A percentile compares a stretch with the other conserved stretches of the same genome.
These are phyloP conservation scores for Solanum okadae DNA, from an alignment of 257 asterid genomes.

Conservation along the genomic window DNA sequence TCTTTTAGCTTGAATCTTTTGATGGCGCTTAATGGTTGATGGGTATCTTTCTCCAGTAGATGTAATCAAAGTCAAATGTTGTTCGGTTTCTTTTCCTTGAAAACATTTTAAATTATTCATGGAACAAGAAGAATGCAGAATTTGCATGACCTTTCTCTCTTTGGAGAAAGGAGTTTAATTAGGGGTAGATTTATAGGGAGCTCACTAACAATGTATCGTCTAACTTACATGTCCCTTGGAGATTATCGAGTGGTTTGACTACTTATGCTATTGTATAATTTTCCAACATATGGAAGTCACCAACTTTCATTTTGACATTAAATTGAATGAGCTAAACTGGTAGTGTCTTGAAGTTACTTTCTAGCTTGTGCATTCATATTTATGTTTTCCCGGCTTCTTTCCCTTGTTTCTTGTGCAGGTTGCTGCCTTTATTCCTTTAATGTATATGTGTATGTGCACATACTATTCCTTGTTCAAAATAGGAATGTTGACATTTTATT, in stretches of 20 bases:
- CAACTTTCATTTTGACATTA: not conserved
- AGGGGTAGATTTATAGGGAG: not conserved
- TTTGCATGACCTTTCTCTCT: not conserved
- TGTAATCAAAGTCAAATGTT: not conserved
- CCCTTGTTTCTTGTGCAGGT: constrained; percentile 34
- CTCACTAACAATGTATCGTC: not conserved
- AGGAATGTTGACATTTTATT: constrained; percentile 79
- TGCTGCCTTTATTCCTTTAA: constrained; percentile 58
- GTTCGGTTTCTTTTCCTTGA: not conserved
- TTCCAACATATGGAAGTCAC: not conserved
- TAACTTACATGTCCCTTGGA: not conserved
- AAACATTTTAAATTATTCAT: not conserved
- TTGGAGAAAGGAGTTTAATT: not conserved
- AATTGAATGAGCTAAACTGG: not conserved
- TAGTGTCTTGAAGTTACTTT: not conserved
- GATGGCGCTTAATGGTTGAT: not conserved
- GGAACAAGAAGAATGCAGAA: not conserved
- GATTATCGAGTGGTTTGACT: not conserved
- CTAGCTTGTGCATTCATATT: not conserved
- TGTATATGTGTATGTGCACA: constrained; percentile 90
- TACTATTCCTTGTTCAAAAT: constrained; percentile 72
- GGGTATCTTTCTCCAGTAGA: not conserved
- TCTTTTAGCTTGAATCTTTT: not conserved
- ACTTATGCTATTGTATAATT: not conserved
- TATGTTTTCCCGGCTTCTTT: not conserved